phyloP scores from a whole-genome alignment of 768 basidiomycete species.

The Lentinula lateritia region DNA sequence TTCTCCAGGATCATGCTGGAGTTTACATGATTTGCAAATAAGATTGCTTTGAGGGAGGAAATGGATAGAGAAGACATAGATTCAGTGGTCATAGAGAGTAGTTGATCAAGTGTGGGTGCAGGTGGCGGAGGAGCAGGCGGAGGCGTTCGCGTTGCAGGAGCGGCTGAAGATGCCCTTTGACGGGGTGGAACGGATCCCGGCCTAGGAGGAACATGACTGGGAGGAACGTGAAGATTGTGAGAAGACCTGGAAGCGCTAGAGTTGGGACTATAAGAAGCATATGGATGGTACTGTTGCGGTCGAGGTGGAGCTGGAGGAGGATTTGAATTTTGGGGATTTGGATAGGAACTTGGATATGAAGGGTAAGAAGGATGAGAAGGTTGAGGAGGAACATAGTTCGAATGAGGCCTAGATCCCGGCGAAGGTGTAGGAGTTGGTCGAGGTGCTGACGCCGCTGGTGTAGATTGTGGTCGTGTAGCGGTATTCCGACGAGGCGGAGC shows the following conservation, averaged over 20 bases:
- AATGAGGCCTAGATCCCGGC: slow-evolving; percentile 11
- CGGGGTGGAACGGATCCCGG: slow-evolving; percentile 23
- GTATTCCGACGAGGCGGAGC: slow-evolving; percentile 16
- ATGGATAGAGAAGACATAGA: slow-evolving; percentile 61
- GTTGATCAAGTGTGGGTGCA: slow-evolving; percentile 59
- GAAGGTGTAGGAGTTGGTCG: slow-evolving; percentile 14
- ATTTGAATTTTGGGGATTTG: slow-evolving; percentile 13
- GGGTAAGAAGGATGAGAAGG: slow-evolving; percentile 12
- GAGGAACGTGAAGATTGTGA: slow-evolving; percentile 1
- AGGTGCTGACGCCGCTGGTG: slow-evolving; percentile 12
- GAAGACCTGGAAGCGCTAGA: background rate
- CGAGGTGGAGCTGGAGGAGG: slow-evolving; percentile 17
- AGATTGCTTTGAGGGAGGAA: slow-evolving; percentile 66
- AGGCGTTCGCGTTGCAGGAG: slow-evolving; percentile 17
- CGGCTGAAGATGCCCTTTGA: slow-evolving; percentile 37
- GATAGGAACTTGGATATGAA: slow-evolving; percentile 10
- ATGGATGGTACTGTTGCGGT: background rate
- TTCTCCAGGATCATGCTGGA: slow-evolving; percentile 85
- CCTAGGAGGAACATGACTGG: slow-evolving; percentile 18
- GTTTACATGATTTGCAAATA: slow-evolving; percentile 80
- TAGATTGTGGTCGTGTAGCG: slow-evolving; percentile 14
- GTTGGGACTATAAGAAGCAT: background rate
- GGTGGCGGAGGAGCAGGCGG: slow-evolving; percentile 23
- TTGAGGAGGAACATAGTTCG: slow-evolving; percentile 5
- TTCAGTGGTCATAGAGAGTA: slow-evolving; percentile 57